Conservation (phyloP, 2,329 filamentous ascomycete genomes). For the Sporothrix sp. region DNA sequence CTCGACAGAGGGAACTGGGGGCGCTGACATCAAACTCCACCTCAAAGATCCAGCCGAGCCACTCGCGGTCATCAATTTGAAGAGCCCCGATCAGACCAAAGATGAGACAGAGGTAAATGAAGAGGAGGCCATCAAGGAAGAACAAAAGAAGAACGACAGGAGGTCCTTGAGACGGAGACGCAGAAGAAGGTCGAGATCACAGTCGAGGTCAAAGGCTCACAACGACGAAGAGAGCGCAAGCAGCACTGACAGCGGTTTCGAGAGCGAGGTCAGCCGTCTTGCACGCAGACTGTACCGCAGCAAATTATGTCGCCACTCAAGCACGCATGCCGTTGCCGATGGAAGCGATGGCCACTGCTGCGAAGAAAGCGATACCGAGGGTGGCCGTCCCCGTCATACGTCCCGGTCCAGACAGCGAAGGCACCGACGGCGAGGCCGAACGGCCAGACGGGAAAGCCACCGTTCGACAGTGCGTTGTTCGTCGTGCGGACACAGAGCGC, state of each 20-base stretch:
- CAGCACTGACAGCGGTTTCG: background rate
- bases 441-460: slow-evolving; percentile 2
- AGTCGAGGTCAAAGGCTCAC: background rate
- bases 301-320: background rate
- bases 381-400: background rate
- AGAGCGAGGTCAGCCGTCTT: slow-evolving; percentile 2
- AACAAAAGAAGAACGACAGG: background rate
- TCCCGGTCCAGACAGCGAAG: background rate
- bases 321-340: background rate
- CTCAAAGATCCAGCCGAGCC: slow-evolving; percentile 1
- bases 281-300: background rate
- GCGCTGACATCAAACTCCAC: slow-evolving; percentile 5
- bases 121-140: background rate
- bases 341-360: background rate
- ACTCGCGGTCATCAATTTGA: background rate
- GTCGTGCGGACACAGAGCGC: slow-evolving; percentile 8
- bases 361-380: background rate
- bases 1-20: background rate
- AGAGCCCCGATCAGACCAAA: background rate
- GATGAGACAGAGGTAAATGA: background rate
- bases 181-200: background rate
- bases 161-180: background rate
- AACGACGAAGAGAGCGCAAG: background rate
- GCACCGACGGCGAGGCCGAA: background rate
- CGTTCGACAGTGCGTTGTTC: slow-evolving; percentile 6